Evolutionary conservation across 2,329 filamentous ascomycete species (phyloP), one percentile per base, ranked within the genome.

Genomic region (Monilinia vaccinii-corymbosi): DNA sequence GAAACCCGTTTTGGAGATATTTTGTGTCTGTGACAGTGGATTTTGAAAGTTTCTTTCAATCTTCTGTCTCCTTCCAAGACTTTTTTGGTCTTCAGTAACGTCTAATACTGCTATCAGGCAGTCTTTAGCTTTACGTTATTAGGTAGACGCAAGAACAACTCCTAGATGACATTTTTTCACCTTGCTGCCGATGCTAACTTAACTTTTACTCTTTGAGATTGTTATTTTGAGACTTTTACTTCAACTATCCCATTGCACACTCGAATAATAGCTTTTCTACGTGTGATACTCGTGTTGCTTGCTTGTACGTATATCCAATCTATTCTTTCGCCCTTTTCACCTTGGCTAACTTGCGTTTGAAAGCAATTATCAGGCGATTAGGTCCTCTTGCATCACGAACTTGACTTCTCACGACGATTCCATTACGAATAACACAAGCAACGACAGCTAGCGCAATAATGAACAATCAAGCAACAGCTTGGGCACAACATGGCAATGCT

Each of bases 71-170:
- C 0, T 52, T n/a, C 3, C 23, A 40, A 8, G 4, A 38, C 11
- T 8, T 4, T 1, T 40, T 40, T 1, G 1, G 21, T 6, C 3
- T 10, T 10, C 1, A 3, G 13, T 2, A 42, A 9, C 10, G 5
- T 31, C 25, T 40, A n/a, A 25, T 6, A n/a, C 21, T 11, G 14
- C 4, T 38, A 8, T 1, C 18, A 1, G 1, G 13, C 6, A n/a
- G 4, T 13, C n/a, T 7, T n/a, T n/a, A 1, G 6, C 4, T 40
- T 13, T 40, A 4, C 1, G 1, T 3, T 42, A 4, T 21, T 25
- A 31, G 16, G 23, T 42, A 16, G 21, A 18, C 7, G 31, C 1
- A 31, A 10, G 4, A 44, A 42, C 11, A 16, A 6, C 2, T 28
- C 28, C 2, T 42, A 31, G 14, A 21, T 6, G 1, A 4, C 18